Evolutionary conservation across 306 rosid species (phyloP), one percentile per base, ranked within the genome.

Genomic region (Acacia acuminata): DNA sequence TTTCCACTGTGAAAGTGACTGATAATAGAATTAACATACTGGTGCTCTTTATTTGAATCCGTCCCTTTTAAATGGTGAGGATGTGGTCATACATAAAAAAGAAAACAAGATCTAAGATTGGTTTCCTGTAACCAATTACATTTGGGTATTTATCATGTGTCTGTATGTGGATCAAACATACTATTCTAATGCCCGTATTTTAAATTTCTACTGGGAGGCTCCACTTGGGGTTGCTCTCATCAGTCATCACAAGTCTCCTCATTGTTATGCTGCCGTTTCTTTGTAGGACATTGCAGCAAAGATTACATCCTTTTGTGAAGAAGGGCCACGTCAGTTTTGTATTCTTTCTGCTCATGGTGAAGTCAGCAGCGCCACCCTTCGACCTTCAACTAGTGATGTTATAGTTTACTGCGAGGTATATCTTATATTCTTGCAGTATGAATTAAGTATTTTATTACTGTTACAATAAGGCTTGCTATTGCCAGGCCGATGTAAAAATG

Each of bases 311-410:
- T 85, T 90, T 56, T 90, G 88, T 68, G 87, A 91, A 63, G 91
- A 88, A 90, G 97, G 90, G 72, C 90, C 94, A 5, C 84, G 96
- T 32, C 67, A 92, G 2, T 86, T 92, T 55, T 88, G 88, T 82
- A 89, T 92, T 83, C 90, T 96, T 72, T 88, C 98, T 79, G 98
- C 97, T 24, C 76, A 80, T 71, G 99, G 99, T 81, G 87, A 89
- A 10, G n/a, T 92, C 68, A 20, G 92, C 75, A 90, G 79, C 84
- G 98, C 88, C 63, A 78, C 92, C 69, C 87, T 96, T 80, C 81
- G 88, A 19, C 96, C 89, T 64, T 71, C 90, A 3, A 76, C 89
- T 24, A 50, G 90, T 84, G 88, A 89, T 9, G n/a, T n/a, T n/a
- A 79, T 79, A 61, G 85, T 89, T 42, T 89, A 8, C 90, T 87